Base-by-base conservation (phyloP, 441 rosid species). In the Eruca vesicaria region DNA sequence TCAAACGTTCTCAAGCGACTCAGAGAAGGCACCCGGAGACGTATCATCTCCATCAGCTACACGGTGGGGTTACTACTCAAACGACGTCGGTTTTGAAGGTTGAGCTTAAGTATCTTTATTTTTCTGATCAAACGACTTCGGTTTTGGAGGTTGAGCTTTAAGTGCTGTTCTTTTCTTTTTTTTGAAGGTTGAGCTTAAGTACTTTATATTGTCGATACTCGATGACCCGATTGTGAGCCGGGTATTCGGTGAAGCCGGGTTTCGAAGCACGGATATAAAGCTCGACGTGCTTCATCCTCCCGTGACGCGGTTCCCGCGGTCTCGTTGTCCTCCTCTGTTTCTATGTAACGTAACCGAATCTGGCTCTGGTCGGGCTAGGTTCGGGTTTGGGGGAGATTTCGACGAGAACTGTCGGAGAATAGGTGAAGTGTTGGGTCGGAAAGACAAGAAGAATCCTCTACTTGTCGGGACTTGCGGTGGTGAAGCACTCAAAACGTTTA, bases 211-310 rank as follows among this genome's bases (percentile, higher is more conserved):
- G 32, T 87, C 97, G 11, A 94, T 94, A 69, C 85, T 94, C 23
- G 99, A 94, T 29, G 99, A 94, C 78, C 99, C 97, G 81, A 83
- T 83, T 29, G 97, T 89, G 26, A 94, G 94, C 70, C 85, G 94
- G 75, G 90, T 94, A 0, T 84, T 92, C 3, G 88, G 88, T 5
- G 94, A 90, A 20, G 96, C 97, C 7, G 96, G 99, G 16, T 94
- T 86, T 75, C 76, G 89, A 61, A 94, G 99, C 80, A 80, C 82
- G 35, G 96, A 92, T 50, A 80, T 94, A 1, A 94, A 92, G 79
- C 64, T 88, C 20, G 93, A 90, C 59, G 87, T 94, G 50, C 73
- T 88, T 76, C 92, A 83, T 19, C 98, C 97, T 59, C 87, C 87
- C 38, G 62, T 86, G 35, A 72, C 85, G 18, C 68, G 84, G 2